Conservation (phyloP, 2,329 filamentous ascomycete genomes). For the Fusarium sp. region DNA sequence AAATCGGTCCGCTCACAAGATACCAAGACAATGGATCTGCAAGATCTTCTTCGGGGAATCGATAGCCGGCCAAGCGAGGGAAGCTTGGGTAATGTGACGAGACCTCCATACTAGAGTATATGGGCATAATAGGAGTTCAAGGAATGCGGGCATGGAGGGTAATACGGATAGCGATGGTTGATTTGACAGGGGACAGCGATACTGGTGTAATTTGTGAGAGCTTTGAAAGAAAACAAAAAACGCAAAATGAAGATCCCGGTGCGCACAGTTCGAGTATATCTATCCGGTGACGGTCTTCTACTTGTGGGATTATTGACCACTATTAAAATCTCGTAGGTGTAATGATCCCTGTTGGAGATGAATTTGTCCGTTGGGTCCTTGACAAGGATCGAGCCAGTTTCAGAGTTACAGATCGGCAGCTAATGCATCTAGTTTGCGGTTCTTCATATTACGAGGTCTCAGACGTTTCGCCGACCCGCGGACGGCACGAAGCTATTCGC, state of each 20-base stretch:
- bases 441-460: not conserved
- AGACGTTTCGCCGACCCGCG: not conserved
- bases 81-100: slow-evolving; percentile 59
- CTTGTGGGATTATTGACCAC: slow-evolving; percentile 8
- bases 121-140: slow-evolving; percentile 29
- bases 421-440: slow-evolving; percentile 6
- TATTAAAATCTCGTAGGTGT: not conserved
- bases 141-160: slow-evolving; percentile 1
- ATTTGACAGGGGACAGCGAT: slow-evolving; percentile 36
- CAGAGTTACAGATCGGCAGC: slow-evolving; percentile 33
- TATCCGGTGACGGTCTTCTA: not conserved
- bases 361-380: slow-evolving; percentile 20
- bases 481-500: slow-evolving; percentile 1
- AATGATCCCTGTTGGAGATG: slow-evolving; percentile 9
- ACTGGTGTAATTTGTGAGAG: slow-evolving; percentile 29
- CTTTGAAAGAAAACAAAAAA: slow-evolving; percentile 26
- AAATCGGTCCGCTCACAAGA: slow-evolving; percentile 52
- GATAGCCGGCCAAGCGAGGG: slow-evolving; percentile 62
- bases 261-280: not conserved
- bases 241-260: slow-evolving; percentile 9
- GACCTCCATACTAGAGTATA: slow-evolving; percentile 61
- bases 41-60: slow-evolving; percentile 63
- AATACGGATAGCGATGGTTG: slow-evolving; percentile 32
- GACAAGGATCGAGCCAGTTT: slow-evolving; percentile 35
- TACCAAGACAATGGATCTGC: slow-evolving; percentile 58